phyloP scores from a whole-genome alignment of 495 filamentous ascomycete species.

The Melanomma pulvis-pyrius region DNA sequence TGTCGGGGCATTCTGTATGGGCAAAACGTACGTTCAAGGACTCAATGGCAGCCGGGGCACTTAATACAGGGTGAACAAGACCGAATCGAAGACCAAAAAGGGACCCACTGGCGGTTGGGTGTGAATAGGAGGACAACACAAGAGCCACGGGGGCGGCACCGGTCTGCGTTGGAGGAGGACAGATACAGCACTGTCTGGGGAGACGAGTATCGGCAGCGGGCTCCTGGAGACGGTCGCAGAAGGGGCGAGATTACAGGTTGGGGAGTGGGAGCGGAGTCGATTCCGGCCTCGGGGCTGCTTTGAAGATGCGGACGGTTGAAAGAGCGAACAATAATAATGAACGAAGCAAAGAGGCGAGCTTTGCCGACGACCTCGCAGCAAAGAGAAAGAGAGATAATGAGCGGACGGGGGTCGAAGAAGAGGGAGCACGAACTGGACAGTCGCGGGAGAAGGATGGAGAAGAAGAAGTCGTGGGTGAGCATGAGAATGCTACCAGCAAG shows the following conservation, averaged over 20 bases:
- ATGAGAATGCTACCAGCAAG: conserved; percentile 7
- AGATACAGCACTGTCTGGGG: background rate
- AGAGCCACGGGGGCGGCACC: background rate
- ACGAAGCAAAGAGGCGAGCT: conserved; percentile 31
- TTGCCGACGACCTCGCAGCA: conserved; percentile 28
- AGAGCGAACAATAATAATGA: conserved; percentile 43
- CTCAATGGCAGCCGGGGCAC: conserved; percentile 20
- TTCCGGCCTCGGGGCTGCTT: conserved; percentile 19
- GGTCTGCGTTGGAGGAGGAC: conserved; percentile 9
- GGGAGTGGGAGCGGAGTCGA: conserved; percentile 1
- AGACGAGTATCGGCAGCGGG: conserved; percentile 4
- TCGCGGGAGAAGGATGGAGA: conserved; percentile 14
- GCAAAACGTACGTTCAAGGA: conserved; percentile 18
- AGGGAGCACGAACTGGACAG: conserved; percentile 5
- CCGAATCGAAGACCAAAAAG: conserved; percentile 20
- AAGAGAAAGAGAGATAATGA: conserved; percentile 35
- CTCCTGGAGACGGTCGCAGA: conserved; percentile 9
- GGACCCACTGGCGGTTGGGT: conserved; percentile 4
- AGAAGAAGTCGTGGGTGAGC: conserved; percentile 20
- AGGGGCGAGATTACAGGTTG: conserved; percentile 13
- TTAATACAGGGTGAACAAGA: conserved; percentile 12
- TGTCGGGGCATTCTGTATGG: background rate
- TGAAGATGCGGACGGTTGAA: conserved; percentile 36
- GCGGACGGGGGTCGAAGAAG: conserved; percentile 26
- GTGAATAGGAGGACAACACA: conserved; percentile 4